Evolutionary conservation across 148 eudicot genomes (phyloP).

Genomic region (Oxyria digyna): DNA sequence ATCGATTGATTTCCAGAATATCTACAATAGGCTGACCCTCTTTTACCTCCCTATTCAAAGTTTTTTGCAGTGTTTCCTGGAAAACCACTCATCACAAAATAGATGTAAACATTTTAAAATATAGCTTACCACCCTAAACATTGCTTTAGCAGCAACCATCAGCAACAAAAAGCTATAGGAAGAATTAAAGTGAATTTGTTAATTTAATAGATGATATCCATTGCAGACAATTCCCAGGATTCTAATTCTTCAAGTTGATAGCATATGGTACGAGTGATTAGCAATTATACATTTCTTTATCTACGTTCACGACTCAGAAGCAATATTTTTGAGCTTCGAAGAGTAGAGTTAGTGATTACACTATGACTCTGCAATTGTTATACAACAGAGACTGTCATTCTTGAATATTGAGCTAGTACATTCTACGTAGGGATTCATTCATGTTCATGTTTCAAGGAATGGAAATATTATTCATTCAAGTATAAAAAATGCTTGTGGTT

Average conservation of each 20-base stretch:
- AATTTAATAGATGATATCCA: background rate
- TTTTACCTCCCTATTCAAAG: conserved; percentile 31
- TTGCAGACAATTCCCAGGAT: background rate
- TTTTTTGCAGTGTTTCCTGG: conserved; percentile 55
- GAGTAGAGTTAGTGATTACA: background rate
- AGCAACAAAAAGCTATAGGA: background rate
- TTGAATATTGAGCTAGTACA: background rate
- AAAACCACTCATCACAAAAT: background rate
- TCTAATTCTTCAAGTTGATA: background rate
- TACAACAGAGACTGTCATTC: background rate
- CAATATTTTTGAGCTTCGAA: background rate
- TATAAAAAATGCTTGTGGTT: background rate
- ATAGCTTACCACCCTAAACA: background rate
- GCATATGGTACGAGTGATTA: background rate
- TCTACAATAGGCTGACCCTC: conserved; percentile 52
- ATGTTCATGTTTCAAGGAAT: background rate
- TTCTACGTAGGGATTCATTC: background rate
- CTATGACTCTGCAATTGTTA: background rate
- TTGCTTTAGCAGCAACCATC: background rate
- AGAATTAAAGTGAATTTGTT: background rate
- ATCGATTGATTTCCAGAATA: conserved; percentile 73
- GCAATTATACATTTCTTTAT: background rate
- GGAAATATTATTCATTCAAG: background rate
- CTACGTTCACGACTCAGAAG: background rate
- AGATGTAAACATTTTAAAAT: background rate